Percentiles rank a stretch among this genome's conserved stretches.
Evolutionary conservation across 371 early-diverging fungal genomes (phyloP).

Genomic region (Mucor saturninus): DNA sequence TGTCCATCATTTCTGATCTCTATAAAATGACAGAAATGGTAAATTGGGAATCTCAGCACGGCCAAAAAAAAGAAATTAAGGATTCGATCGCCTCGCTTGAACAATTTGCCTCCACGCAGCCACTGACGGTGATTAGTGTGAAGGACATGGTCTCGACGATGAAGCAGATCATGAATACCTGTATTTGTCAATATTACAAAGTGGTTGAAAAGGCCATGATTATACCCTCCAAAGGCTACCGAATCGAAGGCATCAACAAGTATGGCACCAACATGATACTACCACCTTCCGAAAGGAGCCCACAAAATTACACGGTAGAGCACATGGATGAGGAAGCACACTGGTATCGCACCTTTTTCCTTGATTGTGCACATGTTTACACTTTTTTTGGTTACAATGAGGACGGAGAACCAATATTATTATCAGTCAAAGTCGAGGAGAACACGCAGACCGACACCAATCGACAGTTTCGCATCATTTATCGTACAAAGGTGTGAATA

Average conservation of each 20-base stretch:
- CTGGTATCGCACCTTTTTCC: slow-evolving; percentile 39
- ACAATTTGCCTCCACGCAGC: slow-evolving; percentile 9
- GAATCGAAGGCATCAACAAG: slow-evolving; percentile 42
- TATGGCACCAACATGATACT: slow-evolving; percentile 9
- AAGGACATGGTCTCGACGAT: slow-evolving; percentile 36
- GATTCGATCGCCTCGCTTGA: slow-evolving; percentile 5
- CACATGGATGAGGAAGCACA: slow-evolving; percentile 38
- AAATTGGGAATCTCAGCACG: slow-evolving; percentile 31
- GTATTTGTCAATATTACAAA: slow-evolving; percentile 42
- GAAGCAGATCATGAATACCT: slow-evolving; percentile 41
- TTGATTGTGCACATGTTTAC: slow-evolving; percentile 9
- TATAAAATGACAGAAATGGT: slow-evolving; percentile 57
- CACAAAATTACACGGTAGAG: slow-evolving; percentile 14
- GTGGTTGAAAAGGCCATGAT: slow-evolving; percentile 44
- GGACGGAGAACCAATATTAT: slow-evolving; percentile 24
- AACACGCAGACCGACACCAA: slow-evolving; percentile 5
- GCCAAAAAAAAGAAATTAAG: slow-evolving; percentile 10
- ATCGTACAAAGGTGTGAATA: slow-evolving; percentile 20
- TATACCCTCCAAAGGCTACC: slow-evolving; percentile 42
- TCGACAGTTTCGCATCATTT: slow-evolving; percentile 32
- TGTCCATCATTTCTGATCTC: slow-evolving; percentile 34
- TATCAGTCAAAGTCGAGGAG: slow-evolving; percentile 24
- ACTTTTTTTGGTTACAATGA: slow-evolving; percentile 32
- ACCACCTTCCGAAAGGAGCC: background rate
- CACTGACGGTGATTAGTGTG: slow-evolving; percentile 20